Evolutionary conservation across 768 basidiomycete genomes (phyloP).

Genomic region (Hysterangium stoloniferum): DNA sequence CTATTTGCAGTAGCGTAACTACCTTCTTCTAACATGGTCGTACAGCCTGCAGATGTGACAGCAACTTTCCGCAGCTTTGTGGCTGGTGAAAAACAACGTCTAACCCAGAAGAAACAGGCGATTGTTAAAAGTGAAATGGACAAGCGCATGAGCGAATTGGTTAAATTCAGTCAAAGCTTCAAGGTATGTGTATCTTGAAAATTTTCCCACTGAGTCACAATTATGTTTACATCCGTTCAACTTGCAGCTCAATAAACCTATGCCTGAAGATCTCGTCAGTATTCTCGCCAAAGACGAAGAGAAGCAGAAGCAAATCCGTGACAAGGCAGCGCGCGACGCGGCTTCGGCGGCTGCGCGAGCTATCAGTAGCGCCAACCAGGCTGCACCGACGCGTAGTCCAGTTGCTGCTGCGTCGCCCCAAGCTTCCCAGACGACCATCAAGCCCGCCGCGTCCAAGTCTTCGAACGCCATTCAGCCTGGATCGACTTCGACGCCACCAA

Average conservation of each 20-base stretch:
- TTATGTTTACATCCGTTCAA: slow-evolving; percentile 5
- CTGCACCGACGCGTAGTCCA: slow-evolving; percentile 14
- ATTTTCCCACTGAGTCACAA: slow-evolving; percentile 1
- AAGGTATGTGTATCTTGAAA: slow-evolving; percentile 66
- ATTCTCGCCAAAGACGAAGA: slow-evolving; percentile 92
- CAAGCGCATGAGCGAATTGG: slow-evolving; percentile 84
- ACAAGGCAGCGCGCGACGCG: slow-evolving; percentile 68
- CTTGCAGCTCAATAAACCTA: slow-evolving; percentile 82
- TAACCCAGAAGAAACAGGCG: slow-evolving; percentile 86
- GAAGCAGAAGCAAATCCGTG: slow-evolving; percentile 76
- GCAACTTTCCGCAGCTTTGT: slow-evolving; percentile 91
- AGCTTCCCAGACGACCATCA: slow-evolving; percentile 17
- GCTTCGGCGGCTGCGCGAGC: slow-evolving; percentile 56
- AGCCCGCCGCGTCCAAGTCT: slow-evolving; percentile 24
- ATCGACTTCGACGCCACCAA: slow-evolving; percentile 12
- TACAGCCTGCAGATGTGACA: slow-evolving; percentile 63
- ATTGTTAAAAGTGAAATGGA: slow-evolving; percentile 91
- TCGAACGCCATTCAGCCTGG: slow-evolving; percentile 37
- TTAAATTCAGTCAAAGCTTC: slow-evolving; percentile 91
- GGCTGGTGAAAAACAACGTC: slow-evolving; percentile 79
- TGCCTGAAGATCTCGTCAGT: slow-evolving; percentile 88
- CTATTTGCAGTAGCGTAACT: neutral
- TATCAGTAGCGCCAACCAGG: slow-evolving; percentile 29
- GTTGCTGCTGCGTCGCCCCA: slow-evolving; percentile 12
- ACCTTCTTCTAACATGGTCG: slow-evolving; percentile 1